Percentiles rank a stretch among this genome's conserved stretches.
Conservation (phyloP, 2,329 filamentous ascomycete species). For the Penicillium sumatraense region DNA sequence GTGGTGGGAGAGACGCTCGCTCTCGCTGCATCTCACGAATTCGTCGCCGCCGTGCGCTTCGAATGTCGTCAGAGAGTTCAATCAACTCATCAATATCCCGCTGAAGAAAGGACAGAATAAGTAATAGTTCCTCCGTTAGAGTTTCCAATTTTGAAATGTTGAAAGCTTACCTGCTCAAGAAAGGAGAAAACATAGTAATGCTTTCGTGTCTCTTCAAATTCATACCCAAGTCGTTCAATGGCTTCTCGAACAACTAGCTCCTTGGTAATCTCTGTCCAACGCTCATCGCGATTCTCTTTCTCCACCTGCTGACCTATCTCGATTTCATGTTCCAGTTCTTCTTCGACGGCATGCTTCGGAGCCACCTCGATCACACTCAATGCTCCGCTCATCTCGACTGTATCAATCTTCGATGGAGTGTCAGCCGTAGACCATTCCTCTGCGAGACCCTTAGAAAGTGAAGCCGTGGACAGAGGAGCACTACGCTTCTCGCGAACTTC, state of each 20-base stretch:
- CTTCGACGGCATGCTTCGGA: slow-evolving; percentile 54
- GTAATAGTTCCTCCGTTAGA: background rate
- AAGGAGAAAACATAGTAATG: slow-evolving; percentile 96
- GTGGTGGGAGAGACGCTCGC: slow-evolving; percentile 32
- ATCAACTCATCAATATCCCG: slow-evolving; percentile 87
- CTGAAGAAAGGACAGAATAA: slow-evolving; percentile 49
- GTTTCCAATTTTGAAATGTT: background rate
- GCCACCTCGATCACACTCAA: slow-evolving; percentile 26
- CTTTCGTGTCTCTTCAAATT: slow-evolving; percentile 85
- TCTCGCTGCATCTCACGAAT: slow-evolving; percentile 63
- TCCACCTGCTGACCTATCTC: slow-evolving; percentile 57
- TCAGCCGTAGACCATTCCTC: slow-evolving; percentile 82
- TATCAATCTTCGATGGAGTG: slow-evolving; percentile 58
- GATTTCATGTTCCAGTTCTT: slow-evolving; percentile 59
- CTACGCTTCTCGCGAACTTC: slow-evolving; percentile 23
- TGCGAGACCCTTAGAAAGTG: slow-evolving; percentile 67
- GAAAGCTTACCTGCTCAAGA: slow-evolving; percentile 75
- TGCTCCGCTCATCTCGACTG: slow-evolving; percentile 24
- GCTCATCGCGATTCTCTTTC: slow-evolving; percentile 57
- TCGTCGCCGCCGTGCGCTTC: slow-evolving; percentile 63
- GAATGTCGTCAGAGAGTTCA: slow-evolving; percentile 80
- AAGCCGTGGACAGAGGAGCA: slow-evolving; percentile 48
- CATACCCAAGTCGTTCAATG: slow-evolving; percentile 81
- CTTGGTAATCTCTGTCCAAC: slow-evolving; percentile 98
- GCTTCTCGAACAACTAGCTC: slow-evolving; percentile 86